phyloP scores from a whole-genome alignment of 2,329 filamentous ascomycete species.

The Biscogniauxia sp. region DNA sequence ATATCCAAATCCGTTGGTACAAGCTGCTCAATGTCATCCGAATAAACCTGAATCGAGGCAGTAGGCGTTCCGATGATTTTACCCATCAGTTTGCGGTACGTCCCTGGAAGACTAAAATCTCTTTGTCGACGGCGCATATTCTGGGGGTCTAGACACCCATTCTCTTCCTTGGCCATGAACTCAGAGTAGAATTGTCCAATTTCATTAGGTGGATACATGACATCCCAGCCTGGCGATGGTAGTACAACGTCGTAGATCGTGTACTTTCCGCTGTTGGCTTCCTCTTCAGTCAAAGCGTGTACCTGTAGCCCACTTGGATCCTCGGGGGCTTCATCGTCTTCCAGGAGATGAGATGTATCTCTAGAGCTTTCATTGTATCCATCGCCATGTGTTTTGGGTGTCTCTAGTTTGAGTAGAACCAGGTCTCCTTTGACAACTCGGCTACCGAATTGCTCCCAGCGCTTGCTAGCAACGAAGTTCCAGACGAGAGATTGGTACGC shows the following conservation, averaged over 20 bases:
- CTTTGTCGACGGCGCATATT: slow-evolving; percentile 84
- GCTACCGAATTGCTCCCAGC: slow-evolving; percentile 73
- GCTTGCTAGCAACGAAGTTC: slow-evolving; percentile 80
- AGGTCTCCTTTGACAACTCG: slow-evolving; percentile 83
- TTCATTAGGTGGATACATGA: slow-evolving; percentile 80
- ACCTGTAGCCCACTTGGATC: slow-evolving; percentile 54
- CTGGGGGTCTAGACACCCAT: slow-evolving; percentile 76
- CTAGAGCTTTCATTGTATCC: slow-evolving; percentile 63
- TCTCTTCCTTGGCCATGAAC: slow-evolving; percentile 79
- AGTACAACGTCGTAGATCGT: slow-evolving; percentile 86
- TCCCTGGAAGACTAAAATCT: slow-evolving; percentile 84
- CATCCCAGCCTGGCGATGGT: slow-evolving; percentile 87
- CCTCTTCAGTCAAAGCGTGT: slow-evolving; percentile 70
- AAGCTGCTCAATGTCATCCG: slow-evolving; percentile 74
- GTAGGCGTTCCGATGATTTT: slow-evolving; percentile 63
- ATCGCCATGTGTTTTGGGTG: slow-evolving; percentile 33
- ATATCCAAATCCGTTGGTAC: slow-evolving; percentile 82
- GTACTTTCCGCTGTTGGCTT: slow-evolving; percentile 73
- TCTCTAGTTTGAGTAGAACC: slow-evolving; percentile 53
- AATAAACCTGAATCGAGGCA: slow-evolving; percentile 69
- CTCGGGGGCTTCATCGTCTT: slow-evolving; percentile 52
- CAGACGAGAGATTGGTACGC: slow-evolving; percentile 94
- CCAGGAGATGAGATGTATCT: slow-evolving; percentile 58
- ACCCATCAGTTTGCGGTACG: slow-evolving; percentile 82
- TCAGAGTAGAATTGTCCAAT: slow-evolving; percentile 79